These are phyloP conservation scores for Haplographium delicatum DNA, from an alignment of 495 filamentous ascomycete genomes.

Conservation along the genomic window DNA sequence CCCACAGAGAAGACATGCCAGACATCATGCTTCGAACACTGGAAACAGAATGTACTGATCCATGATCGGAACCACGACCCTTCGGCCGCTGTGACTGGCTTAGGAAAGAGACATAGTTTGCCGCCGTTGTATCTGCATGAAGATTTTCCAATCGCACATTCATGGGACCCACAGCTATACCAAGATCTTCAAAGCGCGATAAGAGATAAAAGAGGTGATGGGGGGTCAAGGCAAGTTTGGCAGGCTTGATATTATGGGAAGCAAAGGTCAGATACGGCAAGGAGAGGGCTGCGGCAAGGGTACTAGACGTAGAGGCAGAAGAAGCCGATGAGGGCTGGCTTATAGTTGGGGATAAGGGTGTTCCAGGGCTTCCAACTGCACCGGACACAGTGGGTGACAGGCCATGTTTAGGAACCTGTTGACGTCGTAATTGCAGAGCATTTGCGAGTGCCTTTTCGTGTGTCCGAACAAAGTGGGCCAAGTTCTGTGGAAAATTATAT, in stretches of 20 bases:
- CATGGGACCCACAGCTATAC: conserved; percentile 89
- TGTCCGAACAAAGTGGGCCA: conserved; percentile 91
- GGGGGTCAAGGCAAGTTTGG: conserved; percentile 89
- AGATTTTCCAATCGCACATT: conserved; percentile 92
- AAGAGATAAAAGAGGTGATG: conserved; percentile 97
- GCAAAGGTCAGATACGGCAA: conserved; percentile 79
- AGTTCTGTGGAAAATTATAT: conserved; percentile 54
- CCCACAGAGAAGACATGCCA: conserved; percentile 88
- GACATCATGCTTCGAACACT: conserved; percentile 98
- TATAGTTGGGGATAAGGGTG: conserved; percentile 42
- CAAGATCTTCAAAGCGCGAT: conserved; percentile 87
- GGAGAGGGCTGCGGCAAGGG: conserved; percentile 77
- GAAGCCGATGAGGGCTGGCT: conserved; percentile 50
- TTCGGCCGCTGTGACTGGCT: conserved; percentile 70
- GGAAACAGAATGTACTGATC: conserved; percentile 90
- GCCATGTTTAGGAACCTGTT: conserved; percentile 58
- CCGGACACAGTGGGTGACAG: conserved; percentile 48
- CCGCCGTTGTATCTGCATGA: conserved; percentile 76
- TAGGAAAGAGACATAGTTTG: conserved; percentile 95
- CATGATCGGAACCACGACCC: conserved; percentile 71
- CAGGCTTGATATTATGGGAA: conserved; percentile 77
- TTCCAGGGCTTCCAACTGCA: conserved; percentile 39
- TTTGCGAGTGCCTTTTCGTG: conserved; percentile 97
- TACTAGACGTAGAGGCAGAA: conserved; percentile 63
- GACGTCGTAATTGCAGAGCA: conserved; percentile 77